Base-by-base conservation (phyloP, 2,329 filamentous ascomycete genomes). In the Fusarium sp. region DNA sequence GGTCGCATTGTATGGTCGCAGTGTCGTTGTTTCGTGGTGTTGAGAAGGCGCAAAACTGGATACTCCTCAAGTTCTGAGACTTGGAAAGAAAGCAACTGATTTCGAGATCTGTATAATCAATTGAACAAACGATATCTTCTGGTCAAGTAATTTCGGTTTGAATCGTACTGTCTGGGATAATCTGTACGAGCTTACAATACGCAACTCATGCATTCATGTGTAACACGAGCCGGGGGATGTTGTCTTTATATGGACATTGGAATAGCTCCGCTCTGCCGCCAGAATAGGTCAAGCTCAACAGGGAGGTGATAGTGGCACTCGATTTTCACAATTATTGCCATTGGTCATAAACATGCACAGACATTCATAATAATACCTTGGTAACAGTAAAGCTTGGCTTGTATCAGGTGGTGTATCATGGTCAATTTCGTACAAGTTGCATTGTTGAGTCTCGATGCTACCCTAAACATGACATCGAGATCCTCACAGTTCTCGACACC, bases 211-310 rank as follows among this genome's bases (percentile, higher is more conserved):
- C 32, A 50, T 18, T n/a, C 36, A 35, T 38, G 63, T 62, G 68
- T 72, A 51, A 69, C 63, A 56, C 59, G 56, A 15, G 32, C 32
- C 30, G 51, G 72, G 62, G 73, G 47, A 47, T n/a, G 42, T 39
- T 53, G 66, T 32, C 59, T 75, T 76, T 77, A 77, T 76, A 71
- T 73, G 65, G 60, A 41, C 47, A 48, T 56, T 50, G 17, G 56
- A 8, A 26, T 35, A 66, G 56, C 68, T 74, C 73, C 69, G 69
- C 73, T 57, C 42, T 26, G 38, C 41, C 41, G 30, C 65, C 41
- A 53, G 47, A 44, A 66, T 55, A 70, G 68, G 67, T 45, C 50
- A 74, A 68, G 58, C 66, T 63, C 41, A 53, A 26, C 41, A 42
- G 22, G 58, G 47, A 69, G 47, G 24, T 68, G 50, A 72, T 47